These are phyloP conservation scores for Trichosporon sp. DNA, from an alignment of 1,284 basidiomycete species.

Conservation along the genomic window DNA sequence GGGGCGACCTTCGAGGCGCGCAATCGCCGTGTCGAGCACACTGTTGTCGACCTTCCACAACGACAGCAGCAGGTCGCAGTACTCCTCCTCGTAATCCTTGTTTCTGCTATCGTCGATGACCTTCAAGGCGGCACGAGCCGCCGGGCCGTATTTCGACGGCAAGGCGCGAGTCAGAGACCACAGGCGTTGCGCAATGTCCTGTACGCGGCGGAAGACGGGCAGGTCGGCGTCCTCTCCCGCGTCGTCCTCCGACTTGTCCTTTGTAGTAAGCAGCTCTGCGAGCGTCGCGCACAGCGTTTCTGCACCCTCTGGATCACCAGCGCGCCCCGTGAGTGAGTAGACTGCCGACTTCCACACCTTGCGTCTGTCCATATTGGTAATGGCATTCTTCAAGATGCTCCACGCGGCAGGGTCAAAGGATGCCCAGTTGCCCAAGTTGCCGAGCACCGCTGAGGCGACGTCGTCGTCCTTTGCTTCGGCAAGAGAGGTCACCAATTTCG, in stretches of 20 bases:
- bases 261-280: background rate
- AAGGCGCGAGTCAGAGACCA: background rate
- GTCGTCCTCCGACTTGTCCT: background rate
- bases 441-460: background rate
- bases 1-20: background rate
- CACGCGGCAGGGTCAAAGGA: background rate
- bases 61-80: conserved; percentile 10
- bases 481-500: background rate
- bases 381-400: background rate
- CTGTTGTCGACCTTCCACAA: background rate
- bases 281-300: background rate
- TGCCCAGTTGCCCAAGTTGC: background rate
- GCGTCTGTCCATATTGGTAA: background rate
- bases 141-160: background rate
- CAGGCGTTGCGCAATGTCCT: background rate
- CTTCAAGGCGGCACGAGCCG: background rate
- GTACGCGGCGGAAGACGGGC: background rate
- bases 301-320: background rate
- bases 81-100: background rate
- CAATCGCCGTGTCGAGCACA: background rate
- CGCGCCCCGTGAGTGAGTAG: background rate
- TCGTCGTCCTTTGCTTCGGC: background rate
- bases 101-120: background rate
- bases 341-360: background rate
- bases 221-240: background rate